phyloP scores from a whole-genome alignment of 1,284 basidiomycete genomes.

The Earliella scabrosa region DNA sequence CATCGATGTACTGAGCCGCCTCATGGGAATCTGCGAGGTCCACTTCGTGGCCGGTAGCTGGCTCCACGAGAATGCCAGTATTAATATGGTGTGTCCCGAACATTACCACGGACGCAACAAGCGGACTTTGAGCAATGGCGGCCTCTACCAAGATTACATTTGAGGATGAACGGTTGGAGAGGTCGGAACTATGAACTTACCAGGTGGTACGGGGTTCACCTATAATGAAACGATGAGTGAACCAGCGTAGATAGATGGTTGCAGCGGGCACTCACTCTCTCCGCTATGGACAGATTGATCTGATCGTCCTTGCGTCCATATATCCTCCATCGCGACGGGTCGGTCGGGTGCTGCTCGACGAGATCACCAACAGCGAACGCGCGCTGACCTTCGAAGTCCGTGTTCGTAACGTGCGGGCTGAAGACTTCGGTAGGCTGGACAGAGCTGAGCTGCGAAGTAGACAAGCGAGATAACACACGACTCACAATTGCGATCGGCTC shows the following conservation, averaged over 20 bases:
- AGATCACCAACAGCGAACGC: slow-evolving; percentile 9
- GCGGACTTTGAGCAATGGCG: slow-evolving; percentile 4
- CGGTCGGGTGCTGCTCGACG: slow-evolving; percentile 9
- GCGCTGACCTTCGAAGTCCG: slow-evolving; percentile 4
- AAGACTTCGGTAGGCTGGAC: slow-evolving; percentile 2
- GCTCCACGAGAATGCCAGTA: slow-evolving; percentile 12
- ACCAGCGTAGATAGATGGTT: too few species aligned
- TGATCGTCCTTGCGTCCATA: slow-evolving; percentile 14
- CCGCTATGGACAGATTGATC: neutral
- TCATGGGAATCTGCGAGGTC: slow-evolving; percentile 22
- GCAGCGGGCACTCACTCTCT: neutral
- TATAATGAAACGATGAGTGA: neutral
- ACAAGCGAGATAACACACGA: too few species aligned
- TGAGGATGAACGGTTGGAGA: too few species aligned
- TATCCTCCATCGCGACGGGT: slow-evolving; percentile 5
- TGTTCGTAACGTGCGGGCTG: slow-evolving; percentile 9
- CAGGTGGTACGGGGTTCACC: slow-evolving; percentile 2
- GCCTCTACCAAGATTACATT: too few species aligned
- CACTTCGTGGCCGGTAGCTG: neutral
- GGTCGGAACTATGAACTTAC: too few species aligned
- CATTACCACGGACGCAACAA: slow-evolving; percentile 14
- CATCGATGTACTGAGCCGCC: slow-evolving; percentile 32
- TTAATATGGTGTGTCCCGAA: slow-evolving; percentile 15
- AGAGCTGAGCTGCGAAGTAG: neutral
- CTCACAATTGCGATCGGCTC: slow-evolving; percentile 22